Evolutionary conservation across 2,329 filamentous ascomycete species (phyloP).

Genomic region (Fusarium setosum): DNA sequence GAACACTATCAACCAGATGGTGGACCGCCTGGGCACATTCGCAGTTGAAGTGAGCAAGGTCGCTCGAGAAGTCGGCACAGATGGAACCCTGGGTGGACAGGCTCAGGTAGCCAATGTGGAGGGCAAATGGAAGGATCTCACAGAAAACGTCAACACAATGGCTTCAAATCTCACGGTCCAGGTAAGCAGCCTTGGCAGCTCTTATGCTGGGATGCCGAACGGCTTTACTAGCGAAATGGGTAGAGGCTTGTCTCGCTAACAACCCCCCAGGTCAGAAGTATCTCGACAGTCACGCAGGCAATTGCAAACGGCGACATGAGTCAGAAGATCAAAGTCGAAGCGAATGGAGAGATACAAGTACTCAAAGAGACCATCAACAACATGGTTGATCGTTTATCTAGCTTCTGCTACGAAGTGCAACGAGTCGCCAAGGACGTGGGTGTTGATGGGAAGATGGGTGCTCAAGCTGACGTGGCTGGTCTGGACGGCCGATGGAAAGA

Average conservation of each 20-base stretch:
- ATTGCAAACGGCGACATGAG: conserved; percentile 97
- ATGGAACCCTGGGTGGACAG: conserved; percentile 93
- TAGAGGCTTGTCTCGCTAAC: conserved; percentile 7
- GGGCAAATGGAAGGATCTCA: conserved; percentile 98
- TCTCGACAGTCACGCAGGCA: conserved; percentile 93
- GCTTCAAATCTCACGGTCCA: conserved; percentile 75
- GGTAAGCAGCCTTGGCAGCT: conserved; percentile 50
- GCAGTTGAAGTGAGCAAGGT: conserved; percentile 97
- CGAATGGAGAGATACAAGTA: conserved; percentile 92
- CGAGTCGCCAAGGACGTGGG: conserved; percentile 96
- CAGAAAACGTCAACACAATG: conserved; percentile 87
- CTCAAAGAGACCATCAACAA: conserved; percentile 98
- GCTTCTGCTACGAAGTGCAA: conserved; percentile 96
- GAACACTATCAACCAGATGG: conserved; percentile 99
- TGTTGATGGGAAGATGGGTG: conserved; percentile 98
- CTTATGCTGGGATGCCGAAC: neutral
- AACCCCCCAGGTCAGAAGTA: conserved; percentile 77
- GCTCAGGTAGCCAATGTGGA: conserved; percentile 94
- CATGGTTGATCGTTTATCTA: conserved; percentile 95
- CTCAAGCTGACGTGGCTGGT: conserved; percentile 93
- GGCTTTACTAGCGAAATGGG: neutral
- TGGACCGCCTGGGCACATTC: conserved; percentile 95
- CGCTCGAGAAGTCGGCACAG: conserved; percentile 94
- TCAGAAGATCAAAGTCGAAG: conserved; percentile 94
- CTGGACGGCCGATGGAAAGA: conserved; percentile 97